phyloP scores from a whole-genome alignment of 768 basidiomycete genomes.

The Pleurotus cornucopiae region DNA sequence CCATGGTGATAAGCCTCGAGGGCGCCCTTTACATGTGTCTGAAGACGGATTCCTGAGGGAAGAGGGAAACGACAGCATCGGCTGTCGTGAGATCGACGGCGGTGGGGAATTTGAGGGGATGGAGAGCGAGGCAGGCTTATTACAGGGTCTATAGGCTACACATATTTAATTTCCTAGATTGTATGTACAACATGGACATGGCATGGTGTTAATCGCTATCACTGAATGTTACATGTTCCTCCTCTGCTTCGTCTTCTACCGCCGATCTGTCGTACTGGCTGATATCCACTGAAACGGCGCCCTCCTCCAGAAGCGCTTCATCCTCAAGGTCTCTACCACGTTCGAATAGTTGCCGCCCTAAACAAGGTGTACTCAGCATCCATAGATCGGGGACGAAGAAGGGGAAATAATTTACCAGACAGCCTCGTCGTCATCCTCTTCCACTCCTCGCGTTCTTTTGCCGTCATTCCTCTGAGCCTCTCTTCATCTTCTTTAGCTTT shows the following conservation, averaged over 20 bases:
- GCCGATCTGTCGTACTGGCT: conserved; percentile 80
- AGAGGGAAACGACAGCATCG: conserved; percentile 49
- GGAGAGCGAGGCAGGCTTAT: conserved; percentile 47
- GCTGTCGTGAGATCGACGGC: conserved; percentile 53
- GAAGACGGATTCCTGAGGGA: conserved; percentile 61
- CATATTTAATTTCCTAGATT: neutral
- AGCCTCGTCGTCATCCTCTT: conserved; percentile 58
- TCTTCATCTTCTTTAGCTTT: conserved; percentile 75
- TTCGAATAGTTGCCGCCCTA: conserved; percentile 93
- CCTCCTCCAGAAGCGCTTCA: conserved; percentile 80
- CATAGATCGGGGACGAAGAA: neutral
- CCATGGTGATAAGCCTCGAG: conserved; percentile 23
- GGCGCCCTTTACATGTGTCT: conserved; percentile 34
- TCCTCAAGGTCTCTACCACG: conserved; percentile 77
- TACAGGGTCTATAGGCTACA: conserved; percentile 45
- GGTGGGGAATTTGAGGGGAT: conserved; percentile 51
- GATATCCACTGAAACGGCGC: conserved; percentile 80
- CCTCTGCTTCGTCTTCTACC: conserved; percentile 62
- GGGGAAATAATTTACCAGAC: conserved; percentile 48
- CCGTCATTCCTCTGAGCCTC: conserved; percentile 56
- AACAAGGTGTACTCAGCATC: conserved; percentile 4
- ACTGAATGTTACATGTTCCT: conserved; percentile 67
- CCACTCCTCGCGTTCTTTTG: conserved; percentile 85
- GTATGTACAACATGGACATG: neutral
- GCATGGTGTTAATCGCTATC: conserved; percentile 68